Evolutionary conservation across 1,284 basidiomycete genomes (phyloP).

Genomic region (Mycosarcoma maydis): DNA sequence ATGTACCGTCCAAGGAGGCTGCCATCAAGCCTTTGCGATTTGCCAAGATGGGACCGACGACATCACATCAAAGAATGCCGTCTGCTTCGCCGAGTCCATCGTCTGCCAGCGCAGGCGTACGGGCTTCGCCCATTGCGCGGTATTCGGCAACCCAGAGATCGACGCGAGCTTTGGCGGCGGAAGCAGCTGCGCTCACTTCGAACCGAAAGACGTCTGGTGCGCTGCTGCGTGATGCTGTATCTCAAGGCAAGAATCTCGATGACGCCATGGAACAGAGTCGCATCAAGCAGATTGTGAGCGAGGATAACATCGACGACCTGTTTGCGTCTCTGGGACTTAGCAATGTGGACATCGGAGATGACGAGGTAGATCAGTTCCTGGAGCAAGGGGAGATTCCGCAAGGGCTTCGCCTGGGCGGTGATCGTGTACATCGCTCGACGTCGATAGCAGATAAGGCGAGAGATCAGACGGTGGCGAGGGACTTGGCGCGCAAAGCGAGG

Average conservation of each 20-base stretch:
- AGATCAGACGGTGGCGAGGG: constrained; percentile 47
- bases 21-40: constrained; percentile 56
- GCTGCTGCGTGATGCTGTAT: constrained; percentile 43
- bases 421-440: constrained; percentile 33
- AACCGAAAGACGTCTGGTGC: constrained; percentile 45
- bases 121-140: constrained; percentile 34
- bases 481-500: constrained; percentile 42
- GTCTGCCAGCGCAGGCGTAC: constrained; percentile 6
- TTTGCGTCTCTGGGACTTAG: constrained; percentile 59
- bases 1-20: constrained; percentile 50
- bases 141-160: constrained; percentile 50
- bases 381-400: constrained; percentile 51
- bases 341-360: constrained; percentile 56
- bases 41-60: constrained; percentile 50
- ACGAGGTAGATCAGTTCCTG: constrained; percentile 61
- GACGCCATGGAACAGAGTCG: constrained; percentile 46
- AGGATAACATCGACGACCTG: constrained; percentile 58
- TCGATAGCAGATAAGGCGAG: constrained; percentile 51
- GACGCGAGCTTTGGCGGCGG: constrained; percentile 50
- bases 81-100: constrained; percentile 18
- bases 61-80: constrained; percentile 20
- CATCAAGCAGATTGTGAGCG: constrained; percentile 43
- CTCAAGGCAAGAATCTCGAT: constrained; percentile 45
- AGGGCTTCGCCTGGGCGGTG: constrained; percentile 42
- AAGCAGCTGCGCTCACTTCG: constrained; percentile 51